Conservation (phyloP, 2,329 filamentous ascomycete species). For the Penicillium sp. region DNA sequence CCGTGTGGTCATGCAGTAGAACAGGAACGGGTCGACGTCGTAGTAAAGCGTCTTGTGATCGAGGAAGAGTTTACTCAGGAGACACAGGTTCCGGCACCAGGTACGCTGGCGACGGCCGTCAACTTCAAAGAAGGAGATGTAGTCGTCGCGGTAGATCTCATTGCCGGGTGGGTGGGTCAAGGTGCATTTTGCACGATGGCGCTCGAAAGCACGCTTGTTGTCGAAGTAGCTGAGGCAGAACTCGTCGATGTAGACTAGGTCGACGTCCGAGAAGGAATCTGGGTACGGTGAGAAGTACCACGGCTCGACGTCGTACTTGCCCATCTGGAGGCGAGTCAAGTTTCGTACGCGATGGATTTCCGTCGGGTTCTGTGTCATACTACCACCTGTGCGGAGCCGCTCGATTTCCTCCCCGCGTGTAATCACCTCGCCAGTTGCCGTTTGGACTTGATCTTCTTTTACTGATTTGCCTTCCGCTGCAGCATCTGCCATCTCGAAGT, state of each 20-base stretch:
- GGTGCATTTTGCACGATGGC: slow-evolving; percentile 86
- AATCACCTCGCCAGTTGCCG: slow-evolving; percentile 40
- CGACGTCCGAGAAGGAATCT: slow-evolving; percentile 79
- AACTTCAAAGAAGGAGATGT: slow-evolving; percentile 94
- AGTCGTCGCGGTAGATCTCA: slow-evolving; percentile 90
- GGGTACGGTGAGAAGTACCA: slow-evolving; percentile 99
- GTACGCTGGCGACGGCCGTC: slow-evolving; percentile 95
- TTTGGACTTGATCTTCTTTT: slow-evolving; percentile 41
- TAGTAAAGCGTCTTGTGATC: slow-evolving; percentile 98
- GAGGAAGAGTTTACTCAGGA: slow-evolving; percentile 94
- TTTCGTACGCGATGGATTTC: slow-evolving; percentile 96
- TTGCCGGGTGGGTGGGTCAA: slow-evolving; percentile 92
- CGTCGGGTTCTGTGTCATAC: slow-evolving; percentile 98
- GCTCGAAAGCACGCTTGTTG: slow-evolving; percentile 73
- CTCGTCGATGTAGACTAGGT: slow-evolving; percentile 94
- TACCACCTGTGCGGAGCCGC: slow-evolving; percentile 87
- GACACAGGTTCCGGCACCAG: slow-evolving; percentile 97
- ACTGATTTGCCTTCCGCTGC: slow-evolving; percentile 26
- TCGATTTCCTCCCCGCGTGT: slow-evolving; percentile 88
- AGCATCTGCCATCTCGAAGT: slow-evolving; percentile 46
- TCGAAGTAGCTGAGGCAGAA: slow-evolving; percentile 93
- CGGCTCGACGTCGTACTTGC: slow-evolving; percentile 83
- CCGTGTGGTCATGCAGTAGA: slow-evolving; percentile 95
- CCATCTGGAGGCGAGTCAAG: slow-evolving; percentile 91
- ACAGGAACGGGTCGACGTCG: slow-evolving; percentile 93